phyloP scores from a whole-genome alignment of 306 rosid species.

The Begonia loranthoides region DNA sequence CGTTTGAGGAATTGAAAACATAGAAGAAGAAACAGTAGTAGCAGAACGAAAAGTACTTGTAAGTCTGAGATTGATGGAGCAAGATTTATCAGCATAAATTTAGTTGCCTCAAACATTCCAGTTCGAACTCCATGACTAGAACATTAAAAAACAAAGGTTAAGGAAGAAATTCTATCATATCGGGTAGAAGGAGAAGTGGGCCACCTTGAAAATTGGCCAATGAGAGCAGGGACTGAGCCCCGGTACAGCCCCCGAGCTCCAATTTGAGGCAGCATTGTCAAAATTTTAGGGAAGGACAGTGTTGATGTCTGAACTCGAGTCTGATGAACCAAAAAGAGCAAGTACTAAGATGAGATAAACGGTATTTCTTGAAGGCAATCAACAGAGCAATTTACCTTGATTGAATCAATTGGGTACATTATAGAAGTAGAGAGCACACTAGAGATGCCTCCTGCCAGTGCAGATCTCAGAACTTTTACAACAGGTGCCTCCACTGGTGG shows the following conservation, averaged over 20 bases:
- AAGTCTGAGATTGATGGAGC: slow-evolving; percentile 87
- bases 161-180: not conserved
- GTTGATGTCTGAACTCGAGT: slow-evolving; percentile 94
- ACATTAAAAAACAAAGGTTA: slow-evolving; percentile 21
- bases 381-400: slow-evolving; percentile 52
- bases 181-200: slow-evolving; percentile 5
- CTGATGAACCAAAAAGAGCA: slow-evolving; percentile 33
- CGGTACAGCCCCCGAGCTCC: slow-evolving; percentile 75
- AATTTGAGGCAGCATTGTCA: slow-evolving; percentile 87
- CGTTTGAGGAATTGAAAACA: no score
- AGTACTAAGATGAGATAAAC: not conserved
- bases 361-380: not conserved
- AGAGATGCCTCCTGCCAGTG: slow-evolving; percentile 97
- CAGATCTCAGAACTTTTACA: slow-evolving; percentile 92
- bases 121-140: slow-evolving; percentile 97
- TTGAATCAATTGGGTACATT: slow-evolving; percentile 82
- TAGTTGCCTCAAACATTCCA: slow-evolving; percentile 95
- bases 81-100: slow-evolving; percentile 61
- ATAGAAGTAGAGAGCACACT: slow-evolving; percentile 88
- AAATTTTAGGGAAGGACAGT: slow-evolving; percentile 77
- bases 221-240: slow-evolving; percentile 95
- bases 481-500: slow-evolving; percentile 86
- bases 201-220: slow-evolving; percentile 96
- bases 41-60: slow-evolving; percentile 46
- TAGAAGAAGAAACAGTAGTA: no score